Evolutionary conservation across 768 basidiomycete species (phyloP).

Genomic region (Polyporus arcularius): DNA sequence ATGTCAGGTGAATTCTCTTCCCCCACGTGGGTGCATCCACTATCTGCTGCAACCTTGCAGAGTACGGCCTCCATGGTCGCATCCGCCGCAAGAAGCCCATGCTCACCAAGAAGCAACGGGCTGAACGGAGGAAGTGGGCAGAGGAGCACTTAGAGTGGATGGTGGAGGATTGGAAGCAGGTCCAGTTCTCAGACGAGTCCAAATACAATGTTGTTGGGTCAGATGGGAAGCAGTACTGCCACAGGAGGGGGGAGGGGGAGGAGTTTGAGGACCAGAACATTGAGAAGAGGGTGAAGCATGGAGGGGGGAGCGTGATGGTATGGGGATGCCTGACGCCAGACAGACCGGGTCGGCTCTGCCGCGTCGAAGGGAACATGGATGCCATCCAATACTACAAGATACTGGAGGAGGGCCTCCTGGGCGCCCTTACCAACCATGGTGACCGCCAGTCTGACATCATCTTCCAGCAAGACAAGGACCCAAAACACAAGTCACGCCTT

Average conservation of each 20-base stretch:
- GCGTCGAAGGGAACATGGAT: background rate
- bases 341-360: background rate
- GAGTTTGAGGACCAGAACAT: background rate
- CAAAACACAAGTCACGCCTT: background rate
- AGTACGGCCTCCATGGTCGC: too few relatives aligned
- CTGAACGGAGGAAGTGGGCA: too few relatives aligned
- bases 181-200: slow-evolving; percentile 9
- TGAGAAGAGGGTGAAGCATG: background rate
- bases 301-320: background rate
- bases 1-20: background rate
- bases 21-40: background rate
- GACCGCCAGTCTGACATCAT: background rate
- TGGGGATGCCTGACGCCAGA: slow-evolving; percentile 1
- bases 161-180: too few relatives aligned
- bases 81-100: too few relatives aligned
- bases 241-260: slow-evolving; percentile 3
- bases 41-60: background rate
- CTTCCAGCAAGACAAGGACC: slow-evolving; percentile 3
- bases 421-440: background rate
- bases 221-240: slow-evolving; percentile 2
- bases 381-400: background rate
- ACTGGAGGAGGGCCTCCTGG: background rate
- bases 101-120: too few relatives aligned
- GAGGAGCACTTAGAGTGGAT: too few relatives aligned
- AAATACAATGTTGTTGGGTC: slow-evolving; percentile 7